A percentile compares a stretch with the other conserved stretches of the same genome.
Conservation (phyloP, 345 rosid genomes). For the Eucalyptus tenuipes region DNA sequence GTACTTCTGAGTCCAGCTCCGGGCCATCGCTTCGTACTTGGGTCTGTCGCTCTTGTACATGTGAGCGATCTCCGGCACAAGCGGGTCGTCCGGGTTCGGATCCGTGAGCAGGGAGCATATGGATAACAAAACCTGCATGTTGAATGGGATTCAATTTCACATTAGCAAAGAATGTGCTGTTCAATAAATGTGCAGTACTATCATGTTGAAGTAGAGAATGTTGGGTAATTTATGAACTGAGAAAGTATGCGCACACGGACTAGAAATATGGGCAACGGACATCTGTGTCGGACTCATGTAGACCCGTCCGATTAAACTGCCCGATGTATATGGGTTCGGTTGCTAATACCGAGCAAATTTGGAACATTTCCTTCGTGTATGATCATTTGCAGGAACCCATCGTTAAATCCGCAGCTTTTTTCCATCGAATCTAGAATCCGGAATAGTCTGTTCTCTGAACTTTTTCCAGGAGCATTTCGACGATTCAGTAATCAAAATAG, state of each 20-base stretch:
- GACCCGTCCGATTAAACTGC: background rate
- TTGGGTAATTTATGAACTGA: background rate
- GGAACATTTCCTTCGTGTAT: background rate
- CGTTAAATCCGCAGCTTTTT: background rate
- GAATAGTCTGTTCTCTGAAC: background rate
- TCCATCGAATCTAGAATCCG: background rate
- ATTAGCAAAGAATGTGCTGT: background rate
- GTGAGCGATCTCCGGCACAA: conserved; percentile 28
- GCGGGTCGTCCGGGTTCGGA: conserved; percentile 31
- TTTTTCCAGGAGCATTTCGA: background rate
- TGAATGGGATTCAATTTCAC: background rate
- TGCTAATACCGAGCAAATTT: background rate
- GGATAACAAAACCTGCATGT: conserved; percentile 21
- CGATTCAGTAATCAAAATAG: background rate
- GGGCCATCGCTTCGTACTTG: conserved; percentile 23
- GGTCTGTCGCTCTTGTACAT: conserved; percentile 17
- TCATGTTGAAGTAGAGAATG: background rate
- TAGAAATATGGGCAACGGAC: background rate
- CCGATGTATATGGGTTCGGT: background rate
- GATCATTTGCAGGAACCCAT: background rate
- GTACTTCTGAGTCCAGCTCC: conserved; percentile 32
- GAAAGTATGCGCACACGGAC: background rate
- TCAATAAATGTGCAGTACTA: background rate
- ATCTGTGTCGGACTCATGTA: background rate
- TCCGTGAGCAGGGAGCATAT: conserved; percentile 27